Evolutionary conservation across 805 yeast species (phyloP).

Genomic region (Zygosaccharomyces lentus): DNA sequence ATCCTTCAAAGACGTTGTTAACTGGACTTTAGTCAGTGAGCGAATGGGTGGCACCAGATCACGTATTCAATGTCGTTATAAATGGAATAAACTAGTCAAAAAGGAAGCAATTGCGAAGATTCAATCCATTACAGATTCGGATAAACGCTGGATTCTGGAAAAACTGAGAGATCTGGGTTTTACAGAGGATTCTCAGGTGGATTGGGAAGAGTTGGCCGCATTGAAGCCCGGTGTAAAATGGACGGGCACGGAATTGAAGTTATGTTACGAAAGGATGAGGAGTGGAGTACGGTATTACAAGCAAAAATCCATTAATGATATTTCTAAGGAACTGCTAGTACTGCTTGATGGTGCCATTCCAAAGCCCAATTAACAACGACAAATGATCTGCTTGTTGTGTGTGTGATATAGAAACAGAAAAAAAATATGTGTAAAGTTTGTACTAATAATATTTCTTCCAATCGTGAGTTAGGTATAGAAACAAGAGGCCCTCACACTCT

Average conservation of each 20-base stretch:
- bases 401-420: conserved; percentile 6
- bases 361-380: conserved; percentile 11
- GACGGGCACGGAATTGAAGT: conserved; percentile 58
- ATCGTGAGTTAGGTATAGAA: neutral
- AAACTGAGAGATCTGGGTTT: conserved; percentile 43
- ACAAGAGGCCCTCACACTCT: conserved; percentile 1
- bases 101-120: conserved; percentile 48
- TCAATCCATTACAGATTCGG: conserved; percentile 43
- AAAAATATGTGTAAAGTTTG: neutral
- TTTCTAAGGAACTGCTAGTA: conserved; percentile 31
- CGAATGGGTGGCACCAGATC: conserved; percentile 84
- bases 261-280: conserved; percentile 59
- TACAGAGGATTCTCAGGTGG: conserved; percentile 41
- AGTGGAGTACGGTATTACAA: conserved; percentile 46
- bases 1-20: conserved; percentile 46
- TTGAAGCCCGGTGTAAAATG: conserved; percentile 44
- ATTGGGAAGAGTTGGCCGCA: conserved; percentile 53
- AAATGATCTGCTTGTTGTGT: conserved; percentile 2
- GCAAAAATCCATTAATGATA: conserved; percentile 37
- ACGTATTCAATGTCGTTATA: conserved; percentile 90
- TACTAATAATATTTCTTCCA: neutral
- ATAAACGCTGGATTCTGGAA: conserved; percentile 47
- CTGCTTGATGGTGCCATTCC: conserved; percentile 19
- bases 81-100: conserved; percentile 80
- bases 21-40: conserved; percentile 92